Base-by-base conservation (phyloP, 352 stramenopile species). In the Globisporangium viniferum region DNA sequence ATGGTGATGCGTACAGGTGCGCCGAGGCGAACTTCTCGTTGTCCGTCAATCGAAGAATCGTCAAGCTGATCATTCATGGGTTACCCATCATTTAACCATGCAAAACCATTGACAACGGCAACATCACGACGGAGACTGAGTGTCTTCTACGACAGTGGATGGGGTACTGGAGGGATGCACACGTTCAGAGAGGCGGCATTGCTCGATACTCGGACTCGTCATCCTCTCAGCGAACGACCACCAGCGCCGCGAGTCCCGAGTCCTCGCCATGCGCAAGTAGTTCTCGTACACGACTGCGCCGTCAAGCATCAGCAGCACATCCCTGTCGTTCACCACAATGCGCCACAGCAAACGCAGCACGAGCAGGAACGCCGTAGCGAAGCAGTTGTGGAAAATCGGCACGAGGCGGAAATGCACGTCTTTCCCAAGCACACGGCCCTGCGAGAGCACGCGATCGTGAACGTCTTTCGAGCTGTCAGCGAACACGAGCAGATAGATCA, bases 221-320 rank as follows among this genome's bases (percentile, higher is more conserved):
- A 24, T 36, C 54, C 22, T 41, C n/a, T 33, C 10, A 58, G n/a
- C 4, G 54, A 59, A 39, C 0, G 54, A 59, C 29, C 54, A 29
- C 29, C 10, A 59, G 29, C 29, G 54, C 54, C 29, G 27, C 54
- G 54, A 59, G 7, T 44, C 22, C 12, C 54, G 29, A 10, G 29
- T 6, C 2, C 18, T 33, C 6, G 54, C 27, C 6, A 18, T 39
- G 22, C 2, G 48, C 10, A 67, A 33, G 51, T 65, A 64, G 36
- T 64, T 73, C 20, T 66, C 63, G 27, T 72, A 75, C 22, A 69
- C 57, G 8, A 81, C 69, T 5, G 59, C 39, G 3, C 69, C 74
- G 6, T 74, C 58, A 2, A 79, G 54, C 22, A 73, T 31, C 12
- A 81, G 14, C 8, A 81, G 61, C 29, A 73, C 75, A 1, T 70